A percentile compares a stretch with the other conserved stretches of the same genome.
phyloP scores from a whole-genome alignment of 169 alveolate genomes.

The Eimeria tenella region DNA sequence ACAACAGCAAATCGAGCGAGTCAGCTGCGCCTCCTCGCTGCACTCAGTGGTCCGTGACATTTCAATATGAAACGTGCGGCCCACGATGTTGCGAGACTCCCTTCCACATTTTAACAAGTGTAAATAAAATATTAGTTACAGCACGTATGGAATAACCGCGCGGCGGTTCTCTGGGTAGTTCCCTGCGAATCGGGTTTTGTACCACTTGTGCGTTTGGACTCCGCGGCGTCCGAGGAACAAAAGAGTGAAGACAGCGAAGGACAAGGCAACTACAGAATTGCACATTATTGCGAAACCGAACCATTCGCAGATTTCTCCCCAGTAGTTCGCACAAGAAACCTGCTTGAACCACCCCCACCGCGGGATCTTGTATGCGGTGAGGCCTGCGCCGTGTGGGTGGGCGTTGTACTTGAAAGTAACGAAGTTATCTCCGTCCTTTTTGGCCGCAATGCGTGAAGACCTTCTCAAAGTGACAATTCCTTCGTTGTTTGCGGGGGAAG shows the following conservation, averaged over 20 bases:
- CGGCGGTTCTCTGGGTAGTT: constrained; percentile 34
- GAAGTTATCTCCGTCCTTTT: constrained; percentile 30
- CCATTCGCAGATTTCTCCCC: constrained; percentile 66
- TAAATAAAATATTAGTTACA: no score
- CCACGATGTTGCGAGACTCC: no score
- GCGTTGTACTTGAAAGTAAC: constrained; percentile 32
- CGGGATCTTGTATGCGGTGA: constrained; percentile 34
- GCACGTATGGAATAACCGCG: constrained; percentile 28
- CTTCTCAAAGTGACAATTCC: constrained; percentile 7
- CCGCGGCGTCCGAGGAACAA: constrained; percentile 53
- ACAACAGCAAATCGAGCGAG: no score
- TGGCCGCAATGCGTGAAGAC: constrained; percentile 43
- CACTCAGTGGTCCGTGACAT: no score
- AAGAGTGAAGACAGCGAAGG: constrained; percentile 18
- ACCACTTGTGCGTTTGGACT: constrained; percentile 57
- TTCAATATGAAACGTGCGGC: no score
- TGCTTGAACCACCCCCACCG: constrained; percentile 5
- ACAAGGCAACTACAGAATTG: constrained; percentile 4
- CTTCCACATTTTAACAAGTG: no score
- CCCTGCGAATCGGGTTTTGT: neutral
- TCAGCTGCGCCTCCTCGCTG: no score
- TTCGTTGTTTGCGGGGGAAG: constrained; percentile 12
- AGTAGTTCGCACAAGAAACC: constrained; percentile 70
- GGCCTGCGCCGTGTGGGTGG: constrained; percentile 24
- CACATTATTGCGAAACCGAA: constrained; percentile 50